These are phyloP conservation scores for Sclerotinia sclerotiorum DNA, from an alignment of 2,329 filamentous ascomycete genomes.

Conservation along the genomic window DNA sequence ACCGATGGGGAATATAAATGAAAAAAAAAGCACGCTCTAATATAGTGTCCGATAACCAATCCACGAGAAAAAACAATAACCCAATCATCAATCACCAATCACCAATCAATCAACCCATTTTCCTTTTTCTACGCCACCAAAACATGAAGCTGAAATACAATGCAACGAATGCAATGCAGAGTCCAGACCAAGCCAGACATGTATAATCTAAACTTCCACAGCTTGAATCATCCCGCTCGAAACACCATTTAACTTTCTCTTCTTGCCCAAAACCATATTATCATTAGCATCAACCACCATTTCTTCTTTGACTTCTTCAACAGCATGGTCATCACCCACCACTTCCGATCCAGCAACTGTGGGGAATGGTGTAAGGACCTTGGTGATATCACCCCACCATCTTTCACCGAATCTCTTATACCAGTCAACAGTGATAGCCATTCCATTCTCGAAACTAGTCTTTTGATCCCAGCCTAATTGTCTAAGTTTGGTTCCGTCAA, in stretches of 20 bases:
- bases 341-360: conserved; percentile 57
- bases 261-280: conserved; percentile 36
- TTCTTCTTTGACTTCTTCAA: conserved; percentile 38
- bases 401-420: conserved; percentile 63
- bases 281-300: conserved; percentile 33
- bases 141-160: conserved; percentile 13
- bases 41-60: conserved; percentile 1
- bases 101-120: background rate
- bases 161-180: background rate
- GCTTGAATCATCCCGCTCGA: background rate
- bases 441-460: conserved; percentile 62
- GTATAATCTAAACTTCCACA: conserved; percentile 6
- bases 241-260: conserved; percentile 23
- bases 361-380: conserved; percentile 67
- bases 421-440: conserved; percentile 67
- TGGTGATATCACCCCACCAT: conserved; percentile 73
- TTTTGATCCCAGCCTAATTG: conserved; percentile 69
- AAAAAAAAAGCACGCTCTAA: conserved; percentile 13
- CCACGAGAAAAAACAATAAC: background rate
- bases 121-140: conserved; percentile 16
- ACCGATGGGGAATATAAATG: conserved; percentile 8
- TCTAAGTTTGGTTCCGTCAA: conserved; percentile 67
- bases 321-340: conserved; percentile 42
- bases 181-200: background rate
- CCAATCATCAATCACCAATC: background rate